Percentiles rank a stretch among this genome's conserved stretches.
phyloP scores from a whole-genome alignment of 2,329 filamentous ascomycete species.

The Hortaea sp. region DNA sequence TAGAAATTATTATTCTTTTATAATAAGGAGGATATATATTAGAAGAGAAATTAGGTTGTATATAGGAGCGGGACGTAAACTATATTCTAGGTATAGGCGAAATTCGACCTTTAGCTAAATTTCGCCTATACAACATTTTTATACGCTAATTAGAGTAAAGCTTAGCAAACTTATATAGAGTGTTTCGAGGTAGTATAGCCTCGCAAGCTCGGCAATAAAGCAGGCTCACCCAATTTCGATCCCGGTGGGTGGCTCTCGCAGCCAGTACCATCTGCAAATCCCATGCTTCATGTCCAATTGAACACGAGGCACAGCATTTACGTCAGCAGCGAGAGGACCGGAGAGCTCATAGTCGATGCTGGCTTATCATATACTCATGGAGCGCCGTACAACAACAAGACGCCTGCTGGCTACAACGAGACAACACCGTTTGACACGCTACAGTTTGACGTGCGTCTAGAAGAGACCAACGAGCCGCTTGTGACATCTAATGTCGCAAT shows the following conservation, averaged over 20 bases:
- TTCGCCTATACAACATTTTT: neutral
- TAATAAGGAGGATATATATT: too few species aligned
- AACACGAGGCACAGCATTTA: conserved; percentile 41
- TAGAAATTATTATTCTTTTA: too few species aligned
- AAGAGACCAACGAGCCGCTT: conserved; percentile 7
- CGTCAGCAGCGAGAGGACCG: conserved; percentile 30
- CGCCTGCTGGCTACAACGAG: conserved; percentile 12
- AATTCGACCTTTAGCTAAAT: neutral
- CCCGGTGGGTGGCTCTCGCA: conserved; percentile 39
- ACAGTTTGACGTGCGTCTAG: conserved; percentile 10
- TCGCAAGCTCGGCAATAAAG: neutral
- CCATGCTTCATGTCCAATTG: conserved; percentile 35
- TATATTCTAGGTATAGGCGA: conserved; percentile 20
- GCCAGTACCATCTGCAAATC: conserved; percentile 27
- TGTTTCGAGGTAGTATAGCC: neutral
- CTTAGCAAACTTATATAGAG: neutral
- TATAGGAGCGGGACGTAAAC: too few species aligned
- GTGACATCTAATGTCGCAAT: conserved; percentile 21
- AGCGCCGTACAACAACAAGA: conserved; percentile 16
- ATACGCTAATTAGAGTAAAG: neutral
- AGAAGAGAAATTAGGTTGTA: too few species aligned
- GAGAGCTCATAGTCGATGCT: conserved; percentile 35
- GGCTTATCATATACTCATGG: conserved; percentile 31
- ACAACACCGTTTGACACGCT: conserved; percentile 3
- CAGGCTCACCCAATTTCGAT: conserved; percentile 36